Base-by-base conservation (phyloP, 2,329 filamentous ascomycete species). In the Fusarium lyarnte region DNA sequence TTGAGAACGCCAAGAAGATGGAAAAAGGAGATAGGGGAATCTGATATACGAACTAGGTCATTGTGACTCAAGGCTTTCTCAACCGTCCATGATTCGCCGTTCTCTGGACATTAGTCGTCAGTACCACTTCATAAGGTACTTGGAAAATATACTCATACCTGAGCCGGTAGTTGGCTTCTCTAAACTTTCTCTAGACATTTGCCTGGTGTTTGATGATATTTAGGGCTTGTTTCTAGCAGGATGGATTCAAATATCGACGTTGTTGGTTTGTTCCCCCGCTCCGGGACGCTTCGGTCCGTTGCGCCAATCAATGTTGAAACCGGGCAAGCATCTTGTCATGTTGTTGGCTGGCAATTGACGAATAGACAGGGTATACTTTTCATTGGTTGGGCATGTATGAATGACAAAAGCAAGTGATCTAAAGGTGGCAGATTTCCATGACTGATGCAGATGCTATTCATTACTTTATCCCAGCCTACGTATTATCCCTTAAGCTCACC, bases 1-100 rank as follows among this genome's bases (percentile, higher is more conserved):
- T 99, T 99, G 54, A 99, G 88, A 39, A 93, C 91, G 82, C 97
- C 93, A 69, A 99, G 89, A 63, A 98, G 87, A 84, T 98, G 96
- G 83, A 98, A 97, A 85, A 98, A 98, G 25, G 94, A 90, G 17
- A 98, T 81, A 1, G 95, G 94, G 1, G 94, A 96, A 66, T 85
- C 81, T 12, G 92, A 87, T 62, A 88, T 85, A 74, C 90, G 86
- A 29, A 84, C 79, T 5, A 89, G 88, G 87, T 88, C 72, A 33
- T 74, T 76, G 67, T 87, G 86, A 36, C 85, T 84, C 42, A 97
- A 86, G 39, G 93, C 93, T 73, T 87, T 87, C 63, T 88, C 84
- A 6, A 90, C 87, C 0, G 84, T 82, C 89, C 89, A 91, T 47
- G 45, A 25, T 29, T 71, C 71, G 8, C 42, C 31, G 13, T 35